Conservation (phyloP, 2,329 filamentous ascomycete genomes). For the Claviceps sp. region DNA sequence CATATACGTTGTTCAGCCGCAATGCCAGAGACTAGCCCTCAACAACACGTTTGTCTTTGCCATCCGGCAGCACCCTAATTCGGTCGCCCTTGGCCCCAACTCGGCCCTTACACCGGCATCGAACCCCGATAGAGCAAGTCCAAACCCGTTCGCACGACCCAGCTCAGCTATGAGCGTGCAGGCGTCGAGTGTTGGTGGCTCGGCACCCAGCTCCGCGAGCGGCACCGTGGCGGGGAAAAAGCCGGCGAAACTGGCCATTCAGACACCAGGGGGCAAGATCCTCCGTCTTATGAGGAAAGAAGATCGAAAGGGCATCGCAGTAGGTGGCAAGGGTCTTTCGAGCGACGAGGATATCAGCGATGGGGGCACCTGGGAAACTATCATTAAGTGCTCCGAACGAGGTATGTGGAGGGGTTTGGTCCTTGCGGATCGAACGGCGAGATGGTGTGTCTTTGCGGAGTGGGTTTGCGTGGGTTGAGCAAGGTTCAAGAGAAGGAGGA, state of each 20-base stretch:
- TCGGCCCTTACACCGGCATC: constrained; percentile 31
- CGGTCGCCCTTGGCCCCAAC: constrained; percentile 23
- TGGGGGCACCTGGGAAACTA: constrained; percentile 74
- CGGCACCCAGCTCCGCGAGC: constrained; percentile 40
- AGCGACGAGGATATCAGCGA: constrained; percentile 48
- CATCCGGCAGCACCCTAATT: constrained; percentile 77
- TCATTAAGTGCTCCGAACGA: constrained; percentile 76
- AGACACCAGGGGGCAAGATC: constrained; percentile 90
- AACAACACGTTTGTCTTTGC: constrained; percentile 98
- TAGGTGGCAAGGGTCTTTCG: constrained; percentile 26
- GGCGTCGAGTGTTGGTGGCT: constrained; percentile 42
- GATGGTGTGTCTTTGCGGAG: constrained; percentile 89
- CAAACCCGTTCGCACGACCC: constrained; percentile 49
- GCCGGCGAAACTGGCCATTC: constrained; percentile 89
- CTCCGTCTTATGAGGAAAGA: constrained; percentile 74
- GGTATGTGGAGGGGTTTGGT: constrained; percentile 74
- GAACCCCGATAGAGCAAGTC: constrained; percentile 36
- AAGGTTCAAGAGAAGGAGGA: constrained; percentile 12
- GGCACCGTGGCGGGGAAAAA: constrained; percentile 52
- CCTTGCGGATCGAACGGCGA: constrained; percentile 66
- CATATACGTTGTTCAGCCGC: constrained; percentile 91
- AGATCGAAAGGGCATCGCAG: constrained; percentile 44
- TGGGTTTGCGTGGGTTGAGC: constrained; percentile 48
- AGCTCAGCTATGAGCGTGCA: constrained; percentile 53
- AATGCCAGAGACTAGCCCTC: constrained; percentile 73